Percentiles rank a stretch among this genome's conserved stretches.
Conservation (phyloP, 495 filamentous ascomycete species). For the Aspergillus homomorphus region DNA sequence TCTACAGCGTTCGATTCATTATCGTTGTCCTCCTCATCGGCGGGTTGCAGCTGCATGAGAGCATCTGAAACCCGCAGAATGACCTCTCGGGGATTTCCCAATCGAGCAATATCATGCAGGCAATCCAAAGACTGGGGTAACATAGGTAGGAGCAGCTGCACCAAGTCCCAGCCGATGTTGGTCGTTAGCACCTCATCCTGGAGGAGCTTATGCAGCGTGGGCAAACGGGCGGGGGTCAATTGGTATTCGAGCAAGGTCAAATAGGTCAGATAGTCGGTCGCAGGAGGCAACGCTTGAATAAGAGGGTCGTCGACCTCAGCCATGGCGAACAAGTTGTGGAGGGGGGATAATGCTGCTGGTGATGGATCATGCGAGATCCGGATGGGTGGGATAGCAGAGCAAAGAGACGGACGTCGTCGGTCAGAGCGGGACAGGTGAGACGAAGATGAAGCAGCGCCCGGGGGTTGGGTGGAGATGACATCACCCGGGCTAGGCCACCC, state of each 20-base stretch:
- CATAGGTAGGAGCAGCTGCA: slow-evolving; percentile 76
- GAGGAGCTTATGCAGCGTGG: slow-evolving; percentile 71
- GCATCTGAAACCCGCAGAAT: slow-evolving; percentile 83
- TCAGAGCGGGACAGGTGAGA: background rate
- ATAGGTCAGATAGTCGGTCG: slow-evolving; percentile 81
- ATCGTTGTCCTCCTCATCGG: slow-evolving; percentile 49
- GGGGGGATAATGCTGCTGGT: background rate
- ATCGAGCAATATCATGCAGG: slow-evolving; percentile 70
- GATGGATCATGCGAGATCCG: slow-evolving; percentile 1
- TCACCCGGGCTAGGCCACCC: slow-evolving; percentile 4
- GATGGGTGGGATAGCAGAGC: background rate
- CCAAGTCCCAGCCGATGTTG: slow-evolving; percentile 95
- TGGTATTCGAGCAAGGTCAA: slow-evolving; percentile 85
- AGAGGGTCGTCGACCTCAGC: slow-evolving; percentile 39
- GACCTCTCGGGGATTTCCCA: slow-evolving; percentile 92
- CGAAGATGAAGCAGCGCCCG: background rate
- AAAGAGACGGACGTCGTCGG: background rate
- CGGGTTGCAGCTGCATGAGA: slow-evolving; percentile 56
- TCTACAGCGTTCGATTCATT: slow-evolving; percentile 24
- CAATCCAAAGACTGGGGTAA: slow-evolving; percentile 70
- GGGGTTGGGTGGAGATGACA: slow-evolving; percentile 7
- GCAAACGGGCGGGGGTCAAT: slow-evolving; percentile 71
- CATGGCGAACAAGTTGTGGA: slow-evolving; percentile 22
- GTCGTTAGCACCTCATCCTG: slow-evolving; percentile 80
- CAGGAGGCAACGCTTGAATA: slow-evolving; percentile 59